Percentiles rank a stretch among this genome's conserved stretches.
Conservation (phyloP, 257 asterid genomes). For the Solanum sparsipilum region DNA sequence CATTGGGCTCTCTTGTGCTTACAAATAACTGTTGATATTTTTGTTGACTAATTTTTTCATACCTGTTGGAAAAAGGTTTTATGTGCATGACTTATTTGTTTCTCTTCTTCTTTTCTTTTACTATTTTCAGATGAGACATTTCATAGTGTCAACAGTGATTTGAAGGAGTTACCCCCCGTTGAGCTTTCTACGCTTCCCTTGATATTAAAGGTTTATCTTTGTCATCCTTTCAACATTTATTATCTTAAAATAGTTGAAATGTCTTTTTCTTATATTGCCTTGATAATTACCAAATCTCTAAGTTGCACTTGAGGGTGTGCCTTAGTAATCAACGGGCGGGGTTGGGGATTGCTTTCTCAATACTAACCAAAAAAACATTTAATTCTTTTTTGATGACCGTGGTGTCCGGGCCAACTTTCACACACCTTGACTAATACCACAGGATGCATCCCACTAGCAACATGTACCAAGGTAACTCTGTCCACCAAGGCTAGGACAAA, state of each 20-base stretch:
- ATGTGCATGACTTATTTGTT: background rate
- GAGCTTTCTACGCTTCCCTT: slow-evolving; percentile 75
- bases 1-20: background rate
- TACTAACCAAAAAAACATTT: background rate
- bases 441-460: background rate
- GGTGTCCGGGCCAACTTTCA: no score
- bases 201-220: slow-evolving; percentile 72
- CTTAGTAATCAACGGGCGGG: background rate
- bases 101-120: background rate
- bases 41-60: background rate
- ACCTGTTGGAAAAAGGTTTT: background rate
- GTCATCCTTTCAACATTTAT: background rate
- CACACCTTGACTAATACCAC: background rate
- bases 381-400: background rate
- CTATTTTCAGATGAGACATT: slow-evolving; percentile 57
- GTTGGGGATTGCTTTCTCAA: background rate
- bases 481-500: background rate
- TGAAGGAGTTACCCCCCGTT: slow-evolving; percentile 92
- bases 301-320: background rate
- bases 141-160: slow-evolving; percentile 57
- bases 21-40: background rate
- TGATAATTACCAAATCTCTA: background rate
- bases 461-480: background rate
- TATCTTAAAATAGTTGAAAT: background rate
- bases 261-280: background rate